Evolutionary conservation across 2,329 filamentous ascomycete genomes (phyloP), one percentile per base, ranked within the genome.

Genomic region (Cordyceps cateniannulata): DNA sequence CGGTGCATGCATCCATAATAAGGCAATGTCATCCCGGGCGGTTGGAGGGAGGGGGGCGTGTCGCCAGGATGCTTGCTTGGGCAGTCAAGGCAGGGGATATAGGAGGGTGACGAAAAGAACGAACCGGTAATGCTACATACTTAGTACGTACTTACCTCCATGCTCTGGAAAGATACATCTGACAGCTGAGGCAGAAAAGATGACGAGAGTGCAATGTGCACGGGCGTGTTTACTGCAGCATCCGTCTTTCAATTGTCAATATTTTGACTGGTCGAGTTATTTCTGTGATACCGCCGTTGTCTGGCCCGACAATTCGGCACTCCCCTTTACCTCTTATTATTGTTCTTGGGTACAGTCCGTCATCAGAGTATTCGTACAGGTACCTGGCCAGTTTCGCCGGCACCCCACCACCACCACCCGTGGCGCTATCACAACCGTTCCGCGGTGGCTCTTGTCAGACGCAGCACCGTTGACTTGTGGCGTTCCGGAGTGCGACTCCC

Each of bases 401-500:
- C 32, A 35, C 32, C 32, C 32, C 32, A 35, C 32, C 53, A 61
- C 32, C 32, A 35, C 32, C 53, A 61, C 51, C 25, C 24, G 7
- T 50, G 35, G 40, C 38, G 40, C 53, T 58, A 47, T 53, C 24
- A 35, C 44, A 22, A 52, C 56, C 61, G 61, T 59, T 59, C 50
- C 35, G 44, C 49, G 35, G 32, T 44, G 56, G 29, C 45, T 47
- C 25, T 61, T 62, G 50, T 55, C 56, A 59, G 61, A 59, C 56
- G 61, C 61, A 62, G 50, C 61, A 60, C 61, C 61, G 61, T 62
- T 62, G 56, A 44, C 44, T 24, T 62, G 61, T 62, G 61, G 61
- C 61, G 61, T 42, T 59, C 55, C 51, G 56, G 49, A 47, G 45
- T 54, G 61, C 61, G 56, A 55, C 61, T 60, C 50, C 55, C 55